These are phyloP conservation scores for Trichophyton simii DNA, from an alignment of 2,329 filamentous ascomycete species.

Conservation along the genomic window DNA sequence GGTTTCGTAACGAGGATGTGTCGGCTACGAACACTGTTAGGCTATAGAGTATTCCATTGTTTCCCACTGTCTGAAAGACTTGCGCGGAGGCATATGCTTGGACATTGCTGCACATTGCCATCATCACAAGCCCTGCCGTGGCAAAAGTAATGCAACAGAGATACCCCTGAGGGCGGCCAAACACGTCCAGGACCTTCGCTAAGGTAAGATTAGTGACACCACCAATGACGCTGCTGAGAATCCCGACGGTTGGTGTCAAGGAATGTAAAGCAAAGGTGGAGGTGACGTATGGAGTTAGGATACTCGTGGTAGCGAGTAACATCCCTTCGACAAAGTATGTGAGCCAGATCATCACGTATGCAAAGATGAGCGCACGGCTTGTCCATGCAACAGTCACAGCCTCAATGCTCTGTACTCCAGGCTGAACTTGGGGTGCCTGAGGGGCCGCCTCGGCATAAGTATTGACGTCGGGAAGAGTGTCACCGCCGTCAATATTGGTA, in stretches of 20 bases:
- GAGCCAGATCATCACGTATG: conserved; percentile 28
- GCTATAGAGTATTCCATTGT: conserved; percentile 42
- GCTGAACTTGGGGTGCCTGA: conserved; percentile 2
- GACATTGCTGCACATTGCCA: conserved; percentile 49
- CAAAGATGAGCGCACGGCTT: conserved; percentile 23
- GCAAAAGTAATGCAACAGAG: conserved; percentile 33
- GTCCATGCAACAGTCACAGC: conserved; percentile 31
- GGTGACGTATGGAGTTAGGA: conserved; percentile 38
- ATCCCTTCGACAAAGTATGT: conserved; percentile 27
- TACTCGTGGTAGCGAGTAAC: conserved; percentile 22
- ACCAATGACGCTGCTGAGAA: conserved; percentile 43
- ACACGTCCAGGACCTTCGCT: conserved; percentile 51
- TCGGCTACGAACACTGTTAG: conserved; percentile 49
- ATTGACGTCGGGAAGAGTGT: no score
- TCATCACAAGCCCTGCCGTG: conserved; percentile 44
- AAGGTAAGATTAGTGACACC: conserved; percentile 45
- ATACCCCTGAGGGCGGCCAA: conserved; percentile 46
- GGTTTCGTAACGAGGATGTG: conserved; percentile 45
- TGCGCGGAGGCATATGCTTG: conserved; percentile 40
- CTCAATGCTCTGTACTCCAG: conserved; percentile 31
- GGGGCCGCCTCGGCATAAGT: not conserved
- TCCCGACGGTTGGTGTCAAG: conserved; percentile 38
- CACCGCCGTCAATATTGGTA: not conserved
- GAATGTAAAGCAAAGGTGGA: conserved; percentile 41
- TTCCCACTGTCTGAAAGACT: conserved; percentile 44